Evolutionary conservation across 2,329 filamentous ascomycete genomes (phyloP), one percentile per base, ranked within the genome.

Genomic region (Colletotrichum trifolii): DNA sequence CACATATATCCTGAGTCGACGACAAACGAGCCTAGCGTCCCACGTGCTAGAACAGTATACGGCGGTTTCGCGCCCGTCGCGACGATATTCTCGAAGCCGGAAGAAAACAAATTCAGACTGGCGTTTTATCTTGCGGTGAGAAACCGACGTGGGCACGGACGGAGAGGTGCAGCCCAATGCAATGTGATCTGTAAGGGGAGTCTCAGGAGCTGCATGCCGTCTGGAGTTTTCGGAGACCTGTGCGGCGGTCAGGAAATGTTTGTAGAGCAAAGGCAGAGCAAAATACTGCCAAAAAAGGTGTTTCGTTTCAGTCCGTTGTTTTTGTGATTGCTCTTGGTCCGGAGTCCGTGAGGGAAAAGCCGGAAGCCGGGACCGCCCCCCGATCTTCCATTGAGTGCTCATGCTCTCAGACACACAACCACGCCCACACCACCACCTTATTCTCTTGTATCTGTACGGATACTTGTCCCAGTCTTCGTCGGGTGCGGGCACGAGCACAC

Each of bases 261-360:
- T 45, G 9, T n/a, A 45, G 39, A 13, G 12, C 35, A 13, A 12
- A 13, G 17, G 55, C 35, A 46, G 48, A 42, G 8, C 38, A 33
- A 17, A 39, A 55, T 5, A n/a, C 11, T 17, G 38, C 33, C 13
- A 48, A 2, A 11, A 58, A 17, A 15, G 17, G 54, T 46, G 65
- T 66, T 66, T 67, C 52, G 65, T 67, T 67, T 58, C 56, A 39
- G 56, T 45, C 39, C 50, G 49, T 42, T 52, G 40, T 40, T 36
- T 54, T 46, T 11, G 45, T 25, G 25, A 25, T 25, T 25, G 25
- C 25, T 25, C 25, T 59, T 46, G 47, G 38, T 49, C 38, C 59
- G 35, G 43, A 54, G 64, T 46, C 43, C 43, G 62, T 55, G 62
- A 45, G 62, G 34, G 12, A 48, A 15, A 13, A 50, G 15, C 36